A percentile compares a stretch with the other conserved stretches of the same genome.
Evolutionary conservation across 768 basidiomycete genomes (phyloP).

Genomic region (Tulasnella sp.): DNA sequence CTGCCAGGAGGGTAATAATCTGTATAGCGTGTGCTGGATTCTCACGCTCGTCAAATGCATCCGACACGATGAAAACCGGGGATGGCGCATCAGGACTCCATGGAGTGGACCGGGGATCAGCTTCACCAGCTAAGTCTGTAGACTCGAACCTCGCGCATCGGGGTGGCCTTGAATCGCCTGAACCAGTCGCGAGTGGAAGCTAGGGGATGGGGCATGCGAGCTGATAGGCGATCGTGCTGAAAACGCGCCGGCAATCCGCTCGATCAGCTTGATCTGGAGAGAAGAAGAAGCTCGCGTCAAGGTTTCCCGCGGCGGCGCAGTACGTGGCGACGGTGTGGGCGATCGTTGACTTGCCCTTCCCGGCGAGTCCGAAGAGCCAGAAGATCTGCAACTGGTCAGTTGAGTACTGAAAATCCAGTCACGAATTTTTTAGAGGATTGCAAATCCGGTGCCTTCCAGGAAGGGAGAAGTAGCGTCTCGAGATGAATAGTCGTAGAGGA

Average conservation of each 20-base stretch:
- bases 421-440: background rate
- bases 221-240: constrained; percentile 28
- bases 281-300: constrained; percentile 31
- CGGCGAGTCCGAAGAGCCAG: constrained; percentile 29
- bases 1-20: constrained; percentile 23
- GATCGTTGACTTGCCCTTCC: constrained; percentile 34
- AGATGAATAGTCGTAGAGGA: background rate
- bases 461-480: background rate
- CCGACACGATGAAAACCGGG: constrained; percentile 27
- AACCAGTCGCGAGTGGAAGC: background rate
- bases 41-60: constrained; percentile 31
- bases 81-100: background rate
- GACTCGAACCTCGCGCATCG: constrained; percentile 7
- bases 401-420: background rate
- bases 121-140: constrained; percentile 20
- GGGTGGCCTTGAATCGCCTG: constrained; percentile 9
- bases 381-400: constrained; percentile 17
- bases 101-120: constrained; percentile 19
- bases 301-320: constrained; percentile 19
- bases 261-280: constrained; percentile 20
- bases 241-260: constrained; percentile 21
- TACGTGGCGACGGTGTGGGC: constrained; percentile 27
- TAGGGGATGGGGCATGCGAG: constrained; percentile 21
- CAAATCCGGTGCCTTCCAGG: background rate
- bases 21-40: background rate